Base-by-base conservation (phyloP, 2,329 filamentous ascomycete species). In the Periglandula ipomoeae region DNA sequence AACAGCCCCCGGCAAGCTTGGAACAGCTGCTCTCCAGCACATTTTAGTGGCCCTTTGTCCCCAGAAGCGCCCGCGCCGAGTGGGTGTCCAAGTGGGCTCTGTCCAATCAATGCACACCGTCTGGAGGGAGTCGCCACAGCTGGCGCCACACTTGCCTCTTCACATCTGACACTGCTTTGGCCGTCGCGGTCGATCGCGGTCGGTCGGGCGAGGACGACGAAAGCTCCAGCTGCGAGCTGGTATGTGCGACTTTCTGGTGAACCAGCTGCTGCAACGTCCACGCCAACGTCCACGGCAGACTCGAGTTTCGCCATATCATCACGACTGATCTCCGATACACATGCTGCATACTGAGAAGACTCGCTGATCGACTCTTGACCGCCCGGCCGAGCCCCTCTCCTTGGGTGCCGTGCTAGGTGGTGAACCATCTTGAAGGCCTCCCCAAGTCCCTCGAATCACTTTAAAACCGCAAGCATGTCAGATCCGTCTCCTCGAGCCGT, bases 401-500 rank as follows among this genome's bases (percentile, higher is more conserved):
- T 20, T 27, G 46, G 46, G 46, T 27, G 38, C 17, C 46, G 46
- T 35, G 46, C 46, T 42, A 42, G 38, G 46, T 47, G 38, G 34
- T 44, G 30, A 32, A 32, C 30, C 26, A 19, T 35, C 37, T 27
- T 27, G 37, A 38, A 44, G 40, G 22, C 45, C 40, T 46, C 26
- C 34, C 44, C 27, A 23, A 32, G 24, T n/a, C n/a, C 24, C 20
- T 30, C n/a, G 32, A 44, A 20, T 37, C 43, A 34, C 20, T n/a
- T 26, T 39, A 11, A 45, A 19, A 26, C 24, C 30, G 47, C 44
- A 42, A 57, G 47, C 46, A 67, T 68, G 59, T 62, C 69, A 57
- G 76, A 81, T 54, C 63, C 71, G 32, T 76, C 76, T 10, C 74
- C 77, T 45, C 73, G 77, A 56, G 69, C 71, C 53, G 75, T 82